Conservation (phyloP, 164 flowering plant species). For the Akebia trifoliata region DNA sequence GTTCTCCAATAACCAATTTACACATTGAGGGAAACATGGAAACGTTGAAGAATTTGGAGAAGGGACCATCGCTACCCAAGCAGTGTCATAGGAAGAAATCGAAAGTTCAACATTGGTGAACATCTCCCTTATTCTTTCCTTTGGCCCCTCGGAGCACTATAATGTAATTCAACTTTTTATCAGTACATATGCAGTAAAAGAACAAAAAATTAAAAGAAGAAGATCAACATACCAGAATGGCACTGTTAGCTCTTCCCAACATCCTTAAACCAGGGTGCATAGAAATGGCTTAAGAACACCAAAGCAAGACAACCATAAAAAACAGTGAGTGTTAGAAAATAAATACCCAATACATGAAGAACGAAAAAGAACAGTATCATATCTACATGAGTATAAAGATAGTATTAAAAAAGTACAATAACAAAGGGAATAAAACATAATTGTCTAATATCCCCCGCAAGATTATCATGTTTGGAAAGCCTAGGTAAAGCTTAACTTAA, state of each 20-base stretch:
- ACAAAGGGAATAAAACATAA: no score
- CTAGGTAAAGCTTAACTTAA: no score
- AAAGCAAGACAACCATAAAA: not conserved
- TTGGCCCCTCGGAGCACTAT: slow-evolving; percentile 34
- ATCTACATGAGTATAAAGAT: no score
- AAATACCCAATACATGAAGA: no score
- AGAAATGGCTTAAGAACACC: not conserved
- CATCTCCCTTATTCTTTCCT: slow-evolving; percentile 47
- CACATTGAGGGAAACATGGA: slow-evolving; percentile 68
- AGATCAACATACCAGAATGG: not conserved
- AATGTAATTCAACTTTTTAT: not conserved
- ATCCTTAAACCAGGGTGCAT: not conserved
- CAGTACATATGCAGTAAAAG: not conserved
- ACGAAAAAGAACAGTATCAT: no score
- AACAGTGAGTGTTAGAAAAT: no score
- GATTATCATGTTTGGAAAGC: no score
- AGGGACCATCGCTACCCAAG: slow-evolving; percentile 95
- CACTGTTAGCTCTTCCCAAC: not conserved
- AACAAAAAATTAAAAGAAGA: not conserved
- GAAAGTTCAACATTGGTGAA: slow-evolving; percentile 55
- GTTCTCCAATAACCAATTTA: slow-evolving; percentile 69
- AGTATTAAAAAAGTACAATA: no score
- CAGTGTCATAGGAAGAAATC: slow-evolving; percentile 81
- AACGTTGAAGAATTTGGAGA: slow-evolving; percentile 32
- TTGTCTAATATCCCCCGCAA: no score